Evolutionary conservation across 1,284 basidiomycete genomes (phyloP).

Genomic region (Puccinia coronata): DNA sequence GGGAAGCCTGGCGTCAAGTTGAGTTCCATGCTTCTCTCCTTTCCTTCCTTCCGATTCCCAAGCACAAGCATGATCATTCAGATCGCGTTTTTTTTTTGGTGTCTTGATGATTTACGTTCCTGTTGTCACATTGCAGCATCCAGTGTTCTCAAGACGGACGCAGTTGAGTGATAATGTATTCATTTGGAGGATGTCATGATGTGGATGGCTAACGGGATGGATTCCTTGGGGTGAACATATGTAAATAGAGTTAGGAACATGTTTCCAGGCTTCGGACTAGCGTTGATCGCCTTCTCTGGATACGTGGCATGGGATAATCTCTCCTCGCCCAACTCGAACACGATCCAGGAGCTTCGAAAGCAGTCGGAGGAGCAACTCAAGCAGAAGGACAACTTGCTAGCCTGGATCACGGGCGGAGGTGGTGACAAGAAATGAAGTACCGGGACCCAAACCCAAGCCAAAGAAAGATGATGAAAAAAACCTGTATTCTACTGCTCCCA

Average conservation of each 20-base stretch:
- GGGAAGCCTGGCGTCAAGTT: conserved; percentile 83
- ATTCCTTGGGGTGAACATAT: neutral
- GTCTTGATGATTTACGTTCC: neutral
- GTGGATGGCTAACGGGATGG: neutral
- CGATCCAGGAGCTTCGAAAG: conserved; percentile 33
- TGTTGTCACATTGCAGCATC: conserved; percentile 18
- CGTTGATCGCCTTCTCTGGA: conserved; percentile 81
- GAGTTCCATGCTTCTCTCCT: neutral
- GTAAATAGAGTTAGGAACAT: conserved; percentile 57
- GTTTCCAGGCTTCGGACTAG: conserved; percentile 90
- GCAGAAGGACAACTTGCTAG: conserved; percentile 25
- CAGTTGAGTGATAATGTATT: conserved; percentile 12
- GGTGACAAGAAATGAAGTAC: neutral
- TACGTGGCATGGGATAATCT: conserved; percentile 66
- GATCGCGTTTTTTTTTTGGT: neutral
- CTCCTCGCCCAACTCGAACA: conserved; percentile 38
- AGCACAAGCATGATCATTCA: neutral
- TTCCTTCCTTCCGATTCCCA: no score
- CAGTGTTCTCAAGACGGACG: conserved; percentile 43
- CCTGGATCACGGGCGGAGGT: conserved; percentile 1
- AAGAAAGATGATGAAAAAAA: no score
- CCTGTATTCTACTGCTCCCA: no score
- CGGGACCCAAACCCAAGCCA: no score
- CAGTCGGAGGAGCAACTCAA: conserved; percentile 37
- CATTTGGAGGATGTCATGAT: neutral